These are phyloP conservation scores for Paramyrothecium sp. DNA, from an alignment of 2,329 filamentous ascomycete genomes.

Conservation along the genomic window DNA sequence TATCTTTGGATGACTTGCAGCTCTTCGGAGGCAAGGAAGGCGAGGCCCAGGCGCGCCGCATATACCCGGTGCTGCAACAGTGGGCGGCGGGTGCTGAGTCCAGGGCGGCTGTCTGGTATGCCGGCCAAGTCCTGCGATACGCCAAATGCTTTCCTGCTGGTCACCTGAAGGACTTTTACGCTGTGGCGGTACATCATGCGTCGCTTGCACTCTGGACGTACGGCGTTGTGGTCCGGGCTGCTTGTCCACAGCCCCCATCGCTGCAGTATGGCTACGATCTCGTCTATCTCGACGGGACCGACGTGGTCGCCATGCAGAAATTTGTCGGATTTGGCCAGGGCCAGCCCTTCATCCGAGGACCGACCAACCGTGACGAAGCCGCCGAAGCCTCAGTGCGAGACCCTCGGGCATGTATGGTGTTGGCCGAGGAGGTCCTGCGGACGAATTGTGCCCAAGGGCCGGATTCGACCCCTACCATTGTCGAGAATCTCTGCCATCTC, in stretches of 20 bases:
- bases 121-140: constrained; percentile 63
- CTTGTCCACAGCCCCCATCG: constrained; percentile 25
- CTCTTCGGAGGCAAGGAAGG: constrained; percentile 67
- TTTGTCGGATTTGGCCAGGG: constrained; percentile 58
- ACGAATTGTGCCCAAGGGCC: constrained; percentile 46
- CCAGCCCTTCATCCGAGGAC: constrained; percentile 45
- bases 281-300: constrained; percentile 56
- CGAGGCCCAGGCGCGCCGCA: constrained; percentile 60
- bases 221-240: constrained; percentile 54
- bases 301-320: constrained; percentile 50
- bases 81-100: constrained; percentile 57
- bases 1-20: constrained; percentile 64
- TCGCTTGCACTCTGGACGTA: constrained; percentile 69
- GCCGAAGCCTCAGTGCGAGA: constrained; percentile 48
- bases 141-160: constrained; percentile 53
- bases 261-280: constrained; percentile 32
- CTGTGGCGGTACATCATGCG: constrained; percentile 68
- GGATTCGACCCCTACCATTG: constrained; percentile 55
- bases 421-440: constrained; percentile 55
- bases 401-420: constrained; percentile 56
- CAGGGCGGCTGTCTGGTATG: constrained; percentile 64
- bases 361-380: constrained; percentile 22
- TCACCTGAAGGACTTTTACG: constrained; percentile 63
- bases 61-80: constrained; percentile 56
- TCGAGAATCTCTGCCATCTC: constrained; percentile 65